phyloP scores from a whole-genome alignment of 2,329 filamentous ascomycete species.

The Cercospora sp. region DNA sequence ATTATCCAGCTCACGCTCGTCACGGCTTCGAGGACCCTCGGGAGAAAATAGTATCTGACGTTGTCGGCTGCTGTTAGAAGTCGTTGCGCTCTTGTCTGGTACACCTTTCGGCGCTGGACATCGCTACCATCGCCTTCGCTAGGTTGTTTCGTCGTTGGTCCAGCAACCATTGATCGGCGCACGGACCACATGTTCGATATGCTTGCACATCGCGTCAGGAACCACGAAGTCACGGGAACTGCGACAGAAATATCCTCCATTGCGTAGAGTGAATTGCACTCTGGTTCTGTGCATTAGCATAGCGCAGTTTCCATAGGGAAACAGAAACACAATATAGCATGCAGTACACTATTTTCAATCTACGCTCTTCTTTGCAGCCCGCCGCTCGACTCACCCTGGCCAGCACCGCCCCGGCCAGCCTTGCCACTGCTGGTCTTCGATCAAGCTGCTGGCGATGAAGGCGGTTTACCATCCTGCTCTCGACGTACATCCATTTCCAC shows the following conservation, averaged over 20 bases:
- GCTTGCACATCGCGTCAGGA: not conserved
- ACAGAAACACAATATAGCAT: not conserved
- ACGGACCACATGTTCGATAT: slow-evolving; percentile 11
- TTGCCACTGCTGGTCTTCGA: not conserved
- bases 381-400: not conserved
- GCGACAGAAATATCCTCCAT: not conserved
- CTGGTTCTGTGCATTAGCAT: not conserved
- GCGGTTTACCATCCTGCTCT: not conserved
- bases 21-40: not conserved
- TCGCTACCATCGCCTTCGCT: not conserved
- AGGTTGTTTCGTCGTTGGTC: not conserved
- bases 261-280: not conserved
- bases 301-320: not conserved
- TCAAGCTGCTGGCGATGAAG: not conserved
- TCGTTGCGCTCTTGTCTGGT: not conserved
- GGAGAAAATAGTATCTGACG: not conserved
- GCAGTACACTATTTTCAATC: not conserved
- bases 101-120: not conserved
- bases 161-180: slow-evolving; percentile 6
- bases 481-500: slow-evolving; percentile 18
- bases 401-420: not conserved
- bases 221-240: not conserved
- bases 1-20: slow-evolving; percentile 3
- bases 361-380: not conserved
- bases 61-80: not conserved